These are phyloP conservation scores for Blastobotrys peoriensis DNA, from an alignment of 805 yeast genomes.

Conservation along the genomic window DNA sequence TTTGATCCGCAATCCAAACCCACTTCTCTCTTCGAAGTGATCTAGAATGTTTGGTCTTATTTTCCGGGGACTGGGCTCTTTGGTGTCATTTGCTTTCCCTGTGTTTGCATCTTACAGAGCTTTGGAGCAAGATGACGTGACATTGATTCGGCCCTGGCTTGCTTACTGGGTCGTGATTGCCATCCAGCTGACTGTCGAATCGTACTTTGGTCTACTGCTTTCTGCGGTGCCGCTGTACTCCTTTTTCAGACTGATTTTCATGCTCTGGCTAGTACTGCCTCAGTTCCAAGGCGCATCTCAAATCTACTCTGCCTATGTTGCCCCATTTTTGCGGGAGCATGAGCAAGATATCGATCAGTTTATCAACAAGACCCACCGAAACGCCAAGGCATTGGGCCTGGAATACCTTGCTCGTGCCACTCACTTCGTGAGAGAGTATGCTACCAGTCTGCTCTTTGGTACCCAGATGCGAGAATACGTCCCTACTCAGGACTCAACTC, in stretches of 20 bases:
- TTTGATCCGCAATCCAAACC: too few species aligned
- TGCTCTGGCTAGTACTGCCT: constrained; percentile 58
- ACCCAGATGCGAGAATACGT: constrained; percentile 6
- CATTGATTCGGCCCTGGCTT: constrained; percentile 41
- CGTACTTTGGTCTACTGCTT: constrained; percentile 40
- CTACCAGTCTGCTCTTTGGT: constrained; percentile 16
- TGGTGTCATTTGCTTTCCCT: constrained; percentile 49
- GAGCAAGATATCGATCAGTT: constrained; percentile 32
- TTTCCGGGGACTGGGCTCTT: constrained; percentile 19
- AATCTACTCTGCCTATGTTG: constrained; percentile 34
- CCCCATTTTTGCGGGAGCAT: constrained; percentile 35
- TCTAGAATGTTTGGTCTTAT: constrained; percentile 12
- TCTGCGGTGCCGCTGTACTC: constrained; percentile 51
- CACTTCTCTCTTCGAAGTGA: too few species aligned
- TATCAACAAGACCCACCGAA: constrained; percentile 17
- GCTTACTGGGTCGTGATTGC: constrained; percentile 65
- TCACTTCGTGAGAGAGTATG: constrained; percentile 7
- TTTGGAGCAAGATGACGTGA: constrained; percentile 37
- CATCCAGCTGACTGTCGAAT: constrained; percentile 34
- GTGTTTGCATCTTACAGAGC: constrained; percentile 56
- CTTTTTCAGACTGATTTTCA: constrained; percentile 41
- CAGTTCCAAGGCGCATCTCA: constrained; percentile 42
- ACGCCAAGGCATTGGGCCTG: constrained; percentile 15
- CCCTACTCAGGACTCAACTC: neutral
- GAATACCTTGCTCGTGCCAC: constrained; percentile 13